Base-by-base conservation (phyloP, 1,284 basidiomycete genomes). In the Sutorius eximius region DNA sequence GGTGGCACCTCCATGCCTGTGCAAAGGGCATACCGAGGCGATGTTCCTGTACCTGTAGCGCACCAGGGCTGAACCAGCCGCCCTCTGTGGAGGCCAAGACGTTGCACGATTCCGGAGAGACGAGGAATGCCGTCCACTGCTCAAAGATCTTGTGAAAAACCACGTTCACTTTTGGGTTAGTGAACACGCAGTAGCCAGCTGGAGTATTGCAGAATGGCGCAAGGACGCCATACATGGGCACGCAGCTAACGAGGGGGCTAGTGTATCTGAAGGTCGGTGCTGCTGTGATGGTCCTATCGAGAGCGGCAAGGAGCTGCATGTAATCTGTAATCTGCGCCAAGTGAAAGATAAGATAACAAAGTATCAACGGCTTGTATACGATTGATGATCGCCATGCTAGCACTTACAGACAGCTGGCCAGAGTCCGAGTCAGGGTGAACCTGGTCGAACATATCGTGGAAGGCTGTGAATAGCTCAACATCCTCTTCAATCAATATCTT, bases 81-180 rank as follows among this genome's bases (percentile, higher is more conserved):
- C 71, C 62, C 10, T 66, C 59, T 18, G 62, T 63, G 5, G 58
- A 43, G 36, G 62, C 73, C 42, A 83, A 71, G 30, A 78, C 76
- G 11, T 62, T 47, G 50, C 71, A 63, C 1, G 80, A 82, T 3
- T 62, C 72, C 3, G 72, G 66, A 5, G 77, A 78, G 12, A 66
- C 61, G 42, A 85, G 76, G 64, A 71, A 83, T n/a, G 59, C 59
- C 13, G 72, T 69, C 80, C 81, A 83, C 12, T 71, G 71, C 41
- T 77, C 67, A 55, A 83, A 75, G 42, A 83, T 67, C 34, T 75
- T 75, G 47, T 59, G 58, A 29, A 76, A 65, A 32, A 67, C 53
- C 2, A 41, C 55, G 57, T 80, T 79, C 49, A 83, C 77, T 44
- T 69, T 68, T 1, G 71, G 67, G 52, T 77, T 73, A 33, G 71